Conservation (phyloP, 164 flowering plant genomes). For the Vitis amurensis region DNA sequence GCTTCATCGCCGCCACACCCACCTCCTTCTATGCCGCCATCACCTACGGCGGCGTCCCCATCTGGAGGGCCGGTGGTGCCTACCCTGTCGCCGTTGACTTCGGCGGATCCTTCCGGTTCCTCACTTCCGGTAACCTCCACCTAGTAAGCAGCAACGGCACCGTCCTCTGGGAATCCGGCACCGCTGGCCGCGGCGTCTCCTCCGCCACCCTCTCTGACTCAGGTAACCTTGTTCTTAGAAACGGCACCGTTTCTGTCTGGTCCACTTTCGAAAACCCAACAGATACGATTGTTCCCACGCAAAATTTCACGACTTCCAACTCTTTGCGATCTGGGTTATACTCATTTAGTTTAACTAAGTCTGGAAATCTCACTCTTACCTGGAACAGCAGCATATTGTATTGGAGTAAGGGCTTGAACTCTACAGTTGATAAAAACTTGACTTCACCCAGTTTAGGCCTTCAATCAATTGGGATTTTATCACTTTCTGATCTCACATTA, state of each 20-base stretch:
- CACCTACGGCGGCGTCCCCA: conserved; percentile 31
- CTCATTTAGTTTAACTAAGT: conserved; percentile 30
- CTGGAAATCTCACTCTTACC: conserved; percentile 43
- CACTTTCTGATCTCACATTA: conserved; percentile 42
- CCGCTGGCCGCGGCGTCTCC: conserved; percentile 34
- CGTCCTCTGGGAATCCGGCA: conserved; percentile 51
- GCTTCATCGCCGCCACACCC: conserved; percentile 27
- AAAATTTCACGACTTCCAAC: conserved; percentile 33
- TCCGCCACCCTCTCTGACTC: conserved; percentile 40
- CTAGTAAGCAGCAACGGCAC: conserved; percentile 31
- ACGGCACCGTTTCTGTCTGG: conserved; percentile 41
- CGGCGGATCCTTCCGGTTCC: conserved; percentile 37
- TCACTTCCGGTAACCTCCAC: conserved; percentile 35
- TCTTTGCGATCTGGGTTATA: conserved; percentile 42
- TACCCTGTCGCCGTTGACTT: conserved; percentile 29
- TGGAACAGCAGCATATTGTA: conserved; percentile 49
- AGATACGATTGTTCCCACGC: conserved; percentile 48
- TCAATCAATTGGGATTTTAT: conserved; percentile 48
- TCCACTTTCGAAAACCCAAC: conserved; percentile 57
- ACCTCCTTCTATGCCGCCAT: conserved; percentile 36
- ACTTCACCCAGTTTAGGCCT: conserved; percentile 51
- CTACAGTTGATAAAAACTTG: conserved; percentile 30
- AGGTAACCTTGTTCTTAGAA: conserved; percentile 44
- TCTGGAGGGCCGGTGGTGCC: conserved; percentile 46
- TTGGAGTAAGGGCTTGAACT: conserved; percentile 43